Percentiles rank a stretch among this genome's conserved stretches.
phyloP scores from a whole-genome alignment of 2,329 filamentous ascomycete species.

The Exophiala alcalophila region DNA sequence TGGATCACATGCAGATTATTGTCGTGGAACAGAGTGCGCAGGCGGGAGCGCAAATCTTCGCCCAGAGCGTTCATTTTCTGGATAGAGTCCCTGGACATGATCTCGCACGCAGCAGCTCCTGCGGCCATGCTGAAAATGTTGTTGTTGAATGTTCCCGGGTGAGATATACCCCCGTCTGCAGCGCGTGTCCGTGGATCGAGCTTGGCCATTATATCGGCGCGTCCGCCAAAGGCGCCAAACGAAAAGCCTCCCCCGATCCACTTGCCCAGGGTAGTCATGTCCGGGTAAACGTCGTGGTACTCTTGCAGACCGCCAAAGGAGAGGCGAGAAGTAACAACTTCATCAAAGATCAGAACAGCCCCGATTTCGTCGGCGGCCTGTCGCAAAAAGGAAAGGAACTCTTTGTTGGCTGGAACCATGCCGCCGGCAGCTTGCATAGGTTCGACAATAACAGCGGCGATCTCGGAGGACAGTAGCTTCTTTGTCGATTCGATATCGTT shows the following conservation, averaged over 20 bases:
- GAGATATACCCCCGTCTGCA: no score
- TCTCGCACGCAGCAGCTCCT: conserved; percentile 42
- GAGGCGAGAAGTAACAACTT: conserved; percentile 67
- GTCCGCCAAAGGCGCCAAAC: conserved; percentile 65
- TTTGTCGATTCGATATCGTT: conserved; percentile 54
- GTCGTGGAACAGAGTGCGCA: no score
- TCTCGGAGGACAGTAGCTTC: conserved; percentile 35
- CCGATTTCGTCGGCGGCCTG: conserved; percentile 48
- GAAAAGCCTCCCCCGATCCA: conserved; percentile 64
- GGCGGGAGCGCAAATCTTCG: no score
- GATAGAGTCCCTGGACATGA: conserved; percentile 27
- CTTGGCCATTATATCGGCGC: conserved; percentile 55
- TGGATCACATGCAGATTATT: no score
- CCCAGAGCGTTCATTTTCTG: conserved; percentile 32
- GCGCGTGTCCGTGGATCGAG: conserved; percentile 50
- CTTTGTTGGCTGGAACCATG: conserved; percentile 48
- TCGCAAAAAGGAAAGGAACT: conserved; percentile 55
- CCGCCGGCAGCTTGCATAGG: conserved; percentile 63
- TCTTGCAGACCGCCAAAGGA: conserved; percentile 46
- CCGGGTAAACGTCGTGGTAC: conserved; percentile 47
- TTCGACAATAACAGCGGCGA: conserved; percentile 65
- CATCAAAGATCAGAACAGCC: conserved; percentile 64
- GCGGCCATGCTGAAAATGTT: conserved; percentile 60
- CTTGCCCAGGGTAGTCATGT: conserved; percentile 64
- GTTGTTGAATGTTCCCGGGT: conserved; percentile 67